Evolutionary conservation across 805 yeast species (phyloP).

Genomic region (Pichia phayaonensis): DNA sequence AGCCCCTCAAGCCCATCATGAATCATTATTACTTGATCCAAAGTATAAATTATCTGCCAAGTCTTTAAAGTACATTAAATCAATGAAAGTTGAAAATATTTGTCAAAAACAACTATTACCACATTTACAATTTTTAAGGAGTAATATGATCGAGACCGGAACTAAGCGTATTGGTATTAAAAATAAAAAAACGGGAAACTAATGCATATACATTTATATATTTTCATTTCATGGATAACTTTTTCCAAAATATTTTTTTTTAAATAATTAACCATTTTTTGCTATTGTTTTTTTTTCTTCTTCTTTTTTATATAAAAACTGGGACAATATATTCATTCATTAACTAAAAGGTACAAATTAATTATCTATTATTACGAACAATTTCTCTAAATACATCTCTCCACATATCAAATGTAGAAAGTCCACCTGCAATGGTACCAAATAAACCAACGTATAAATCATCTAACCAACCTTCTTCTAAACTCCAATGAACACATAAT

Average conservation of each 20-base stretch:
- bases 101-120: conserved; percentile 31
- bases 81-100: conserved; percentile 18
- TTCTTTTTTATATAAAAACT: too few relatives aligned
- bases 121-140: conserved; percentile 28
- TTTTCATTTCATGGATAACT: background rate
- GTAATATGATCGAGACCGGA: background rate
- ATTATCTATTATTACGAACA: background rate
- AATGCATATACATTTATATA: too few relatives aligned
- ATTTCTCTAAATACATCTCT: conserved; percentile 13
- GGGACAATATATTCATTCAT: too few relatives aligned
- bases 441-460: conserved; percentile 28
- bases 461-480: conserved; percentile 27
- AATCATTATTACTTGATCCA: conserved; percentile 13
- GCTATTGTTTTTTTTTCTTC: background rate
- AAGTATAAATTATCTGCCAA: conserved; percentile 8
- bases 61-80: conserved; percentile 25
- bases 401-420: conserved; percentile 19
- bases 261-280: too few relatives aligned
- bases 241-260: too few relatives aligned
- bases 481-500: conserved; percentile 32
- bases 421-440: conserved; percentile 24
- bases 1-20: conserved; percentile 7
- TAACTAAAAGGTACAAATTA: too few relatives aligned
- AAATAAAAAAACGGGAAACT: background rate
- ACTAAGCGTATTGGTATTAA: background rate